phyloP scores from a whole-genome alignment of 2,329 filamentous ascomycete genomes.

The Aspergillus sp. region DNA sequence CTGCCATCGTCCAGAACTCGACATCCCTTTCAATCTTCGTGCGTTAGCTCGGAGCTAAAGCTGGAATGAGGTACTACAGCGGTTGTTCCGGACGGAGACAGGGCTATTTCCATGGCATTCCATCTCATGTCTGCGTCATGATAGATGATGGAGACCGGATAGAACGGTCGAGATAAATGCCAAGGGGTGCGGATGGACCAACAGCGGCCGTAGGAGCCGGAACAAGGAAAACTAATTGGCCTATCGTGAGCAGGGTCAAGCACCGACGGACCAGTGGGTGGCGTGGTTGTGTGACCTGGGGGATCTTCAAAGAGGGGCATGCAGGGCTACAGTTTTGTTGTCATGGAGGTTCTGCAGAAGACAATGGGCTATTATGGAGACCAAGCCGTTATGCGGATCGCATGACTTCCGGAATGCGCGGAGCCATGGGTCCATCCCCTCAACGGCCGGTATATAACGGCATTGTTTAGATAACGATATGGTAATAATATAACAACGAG shows the following conservation, averaged over 20 bases:
- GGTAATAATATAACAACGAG: not conserved
- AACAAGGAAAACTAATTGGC: not conserved
- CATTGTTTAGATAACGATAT: not conserved
- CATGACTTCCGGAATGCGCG: not conserved
- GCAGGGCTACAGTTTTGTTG: not conserved
- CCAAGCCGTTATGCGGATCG: not conserved
- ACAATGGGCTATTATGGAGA: not conserved
- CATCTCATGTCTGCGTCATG: conserved; percentile 1
- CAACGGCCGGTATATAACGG: not conserved
- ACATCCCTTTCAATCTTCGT: not conserved
- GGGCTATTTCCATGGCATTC: not conserved
- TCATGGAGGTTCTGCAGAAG: not conserved
- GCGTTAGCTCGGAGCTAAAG: not conserved
- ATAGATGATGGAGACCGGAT: not conserved
- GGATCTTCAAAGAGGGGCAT: not conserved
- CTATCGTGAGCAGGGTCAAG: not conserved
- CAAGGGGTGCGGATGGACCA: not conserved
- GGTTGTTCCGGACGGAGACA: not conserved
- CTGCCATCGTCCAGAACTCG: not conserved
- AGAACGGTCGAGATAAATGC: not conserved
- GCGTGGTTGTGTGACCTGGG: conserved; percentile 1
- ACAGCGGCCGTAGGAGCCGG: not conserved
- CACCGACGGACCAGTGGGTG: not conserved
- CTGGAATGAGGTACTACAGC: not conserved
- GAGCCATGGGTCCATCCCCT: not conserved